phyloP scores from a whole-genome alignment of 805 yeast genomes.

The Myxozyma mucilagina region DNA sequence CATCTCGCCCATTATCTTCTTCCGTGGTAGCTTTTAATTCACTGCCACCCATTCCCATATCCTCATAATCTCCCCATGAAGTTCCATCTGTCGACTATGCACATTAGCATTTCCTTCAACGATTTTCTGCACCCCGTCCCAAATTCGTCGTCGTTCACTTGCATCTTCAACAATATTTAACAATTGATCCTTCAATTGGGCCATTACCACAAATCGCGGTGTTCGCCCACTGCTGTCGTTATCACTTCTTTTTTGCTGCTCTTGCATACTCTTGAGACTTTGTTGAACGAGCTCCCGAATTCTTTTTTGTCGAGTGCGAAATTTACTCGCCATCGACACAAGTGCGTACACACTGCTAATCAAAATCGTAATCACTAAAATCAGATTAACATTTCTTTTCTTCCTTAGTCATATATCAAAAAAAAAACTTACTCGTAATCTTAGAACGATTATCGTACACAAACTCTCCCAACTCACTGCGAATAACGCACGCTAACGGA shows the following conservation, averaged over 20 bases:
- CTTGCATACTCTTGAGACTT: conserved; percentile 32
- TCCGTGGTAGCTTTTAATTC: too few species aligned
- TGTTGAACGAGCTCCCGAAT: conserved; percentile 30
- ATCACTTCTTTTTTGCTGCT: conserved; percentile 31
- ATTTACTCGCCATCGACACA: not conserved
- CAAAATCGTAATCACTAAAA: not conserved
- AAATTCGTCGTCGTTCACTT: conserved; percentile 29
- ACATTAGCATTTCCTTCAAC: conserved; percentile 34
- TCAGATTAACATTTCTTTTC: not conserved
- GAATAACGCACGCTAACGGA: conserved; percentile 19
- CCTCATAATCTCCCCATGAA: conserved; percentile 79
- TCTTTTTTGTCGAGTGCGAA: conserved; percentile 1
- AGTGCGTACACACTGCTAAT: not conserved
- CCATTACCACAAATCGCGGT: conserved; percentile 59
- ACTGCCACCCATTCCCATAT: conserved; percentile 72
- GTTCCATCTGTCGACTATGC: conserved; percentile 34
- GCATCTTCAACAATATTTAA: conserved; percentile 38
- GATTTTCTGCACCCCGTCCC: conserved; percentile 30
- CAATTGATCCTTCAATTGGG: conserved; percentile 61
- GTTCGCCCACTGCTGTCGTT: conserved; percentile 43
- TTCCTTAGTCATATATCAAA: not conserved
- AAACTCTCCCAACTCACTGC: conserved; percentile 4
- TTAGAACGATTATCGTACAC: not conserved
- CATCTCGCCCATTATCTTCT: too few species aligned
- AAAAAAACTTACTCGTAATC: not conserved